Base-by-base conservation (phyloP, 495 filamentous ascomycete genomes). In the Lasiosphaeria ovina region DNA sequence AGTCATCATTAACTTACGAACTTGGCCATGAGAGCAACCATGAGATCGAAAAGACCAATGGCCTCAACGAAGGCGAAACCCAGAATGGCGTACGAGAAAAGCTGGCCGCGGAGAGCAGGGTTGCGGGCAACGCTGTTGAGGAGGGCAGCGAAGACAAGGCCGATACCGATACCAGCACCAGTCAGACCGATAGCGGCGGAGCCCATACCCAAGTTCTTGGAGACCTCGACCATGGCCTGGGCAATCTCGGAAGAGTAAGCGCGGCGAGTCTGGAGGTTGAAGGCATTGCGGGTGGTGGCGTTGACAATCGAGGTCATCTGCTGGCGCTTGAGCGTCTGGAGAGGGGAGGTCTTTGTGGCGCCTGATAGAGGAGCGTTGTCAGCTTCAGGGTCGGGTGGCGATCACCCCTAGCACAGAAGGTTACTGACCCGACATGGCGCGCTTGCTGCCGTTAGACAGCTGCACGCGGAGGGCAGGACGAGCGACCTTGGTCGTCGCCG, bases 31-130 rank as follows among this genome's bases (percentile, higher is more conserved):
- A 91, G 87, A 77, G 89, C 88, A 88, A 92, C 85, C 89, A 93
- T 93, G 71, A 93, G 86, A 74, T 90, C 89, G 88, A 93, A 92
- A 71, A 94, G 86, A 85, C 90, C 90, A 67, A 91, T 94, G 82
- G 90, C 90, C 77, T 94, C 90, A 74, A 91, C 90, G 86, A 94
- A 94, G 70, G 90, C 90, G 77, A 94, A 94, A 79, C 90, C 90
- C 72, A 94, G 80, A 88, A 94, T 92, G 83, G 90, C 90, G 81
- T 94, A 92, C 63, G 88, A 86, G 88, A 94, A 94, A 68, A 94
- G 88, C 83, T 93, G 89, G 71, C 88, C 89, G 79, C 89, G 87
- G 82, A 94, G 87, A 68, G 86, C 86, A 68, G 89, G 89, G 89
- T 94, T 94, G 81, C 90, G 89, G 79, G 90, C 89, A 68, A 91